A percentile compares a stretch with the other conserved stretches of the same genome.
These are phyloP conservation scores for Sinapis alba DNA, from an alignment of 441 rosid species.

Conservation along the genomic window DNA sequence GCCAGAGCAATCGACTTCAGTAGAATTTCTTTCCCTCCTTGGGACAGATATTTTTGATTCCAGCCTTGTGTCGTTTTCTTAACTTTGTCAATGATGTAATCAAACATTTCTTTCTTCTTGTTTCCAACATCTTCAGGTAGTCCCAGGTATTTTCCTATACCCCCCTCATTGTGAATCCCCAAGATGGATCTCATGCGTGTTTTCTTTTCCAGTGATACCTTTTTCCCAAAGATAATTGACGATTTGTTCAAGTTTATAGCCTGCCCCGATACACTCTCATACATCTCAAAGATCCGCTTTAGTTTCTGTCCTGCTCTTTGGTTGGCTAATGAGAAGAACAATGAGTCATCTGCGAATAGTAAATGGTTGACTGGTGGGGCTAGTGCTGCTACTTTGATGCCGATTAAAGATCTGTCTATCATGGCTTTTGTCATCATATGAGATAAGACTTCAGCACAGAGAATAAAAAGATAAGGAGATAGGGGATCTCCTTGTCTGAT, in stretches of 20 bases:
- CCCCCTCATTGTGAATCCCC: neutral
- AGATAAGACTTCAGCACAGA: neutral
- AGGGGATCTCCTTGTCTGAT: neutral
- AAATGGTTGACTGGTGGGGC: neutral
- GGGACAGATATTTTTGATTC: neutral
- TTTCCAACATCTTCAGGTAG: neutral
- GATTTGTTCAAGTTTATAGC: neutral
- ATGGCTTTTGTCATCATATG: neutral
- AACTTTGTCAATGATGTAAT: neutral
- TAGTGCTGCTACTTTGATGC: neutral
- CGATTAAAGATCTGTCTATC: neutral
- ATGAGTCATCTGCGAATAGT: neutral
- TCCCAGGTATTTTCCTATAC: neutral
- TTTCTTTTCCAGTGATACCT: neutral
- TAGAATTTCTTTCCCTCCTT: neutral
- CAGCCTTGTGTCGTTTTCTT: neutral
- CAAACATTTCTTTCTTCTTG: neutral
- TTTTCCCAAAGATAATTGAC: neutral
- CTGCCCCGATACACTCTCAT: neutral
- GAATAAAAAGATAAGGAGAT: neutral
- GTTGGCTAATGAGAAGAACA: neutral
- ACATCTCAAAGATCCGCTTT: too few species aligned
- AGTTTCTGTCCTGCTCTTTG: neutral
- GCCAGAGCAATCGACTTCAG: neutral
- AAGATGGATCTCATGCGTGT: neutral